Base-by-base conservation (phyloP, 768 basidiomycete genomes). In the Pleurotus citrinopileatus region DNA sequence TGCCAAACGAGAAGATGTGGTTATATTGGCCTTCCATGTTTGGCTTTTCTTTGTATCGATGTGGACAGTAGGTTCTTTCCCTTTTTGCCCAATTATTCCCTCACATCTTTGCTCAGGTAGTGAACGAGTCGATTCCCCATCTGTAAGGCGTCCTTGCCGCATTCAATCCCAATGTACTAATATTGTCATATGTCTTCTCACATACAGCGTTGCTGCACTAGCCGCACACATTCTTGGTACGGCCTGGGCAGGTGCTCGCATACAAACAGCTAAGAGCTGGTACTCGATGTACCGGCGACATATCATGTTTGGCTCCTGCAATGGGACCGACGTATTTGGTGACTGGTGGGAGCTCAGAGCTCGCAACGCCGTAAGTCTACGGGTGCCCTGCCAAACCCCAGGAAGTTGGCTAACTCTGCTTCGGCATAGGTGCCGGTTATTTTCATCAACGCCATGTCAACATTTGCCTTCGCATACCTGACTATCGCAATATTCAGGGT, bases 41-140 rank as follows among this genome's bases (percentile, higher is more conserved):
- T 84, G 80, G 79, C 62, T 80, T 27, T 67, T 82, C 29, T 63
- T 71, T 2, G 57, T 81, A 38, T 73, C 76, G 7, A 42, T 79
- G 23, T 63, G 76, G 23, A 77, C 81, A 34, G 81, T 81, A 59
- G 37, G 76, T 61, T 22, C 42, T 28, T 13, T 26, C 23, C 13
- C 13, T 4, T 25, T 34, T 26, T 36, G 7, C 20, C 45, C 23
- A 0, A 22, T 15, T 25, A 12, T 36, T 37, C 2, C 9, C 22
- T 51, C 22, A 34, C 12, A 13, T 3, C 34, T 13, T 47, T 22
- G 23, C 25, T 40, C 48, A n/a, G 36, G 17, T 4, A 32, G 17
- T 26, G 19, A 20, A 23, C 52, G 54, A 43, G 57, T 50, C 25
- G 12, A 45, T 38, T 6, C 25, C 12, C 17, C 48, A 51, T 37